These are phyloP conservation scores for Epichloe sp. DNA, from an alignment of 2,329 filamentous ascomycete species.

Conservation along the genomic window DNA sequence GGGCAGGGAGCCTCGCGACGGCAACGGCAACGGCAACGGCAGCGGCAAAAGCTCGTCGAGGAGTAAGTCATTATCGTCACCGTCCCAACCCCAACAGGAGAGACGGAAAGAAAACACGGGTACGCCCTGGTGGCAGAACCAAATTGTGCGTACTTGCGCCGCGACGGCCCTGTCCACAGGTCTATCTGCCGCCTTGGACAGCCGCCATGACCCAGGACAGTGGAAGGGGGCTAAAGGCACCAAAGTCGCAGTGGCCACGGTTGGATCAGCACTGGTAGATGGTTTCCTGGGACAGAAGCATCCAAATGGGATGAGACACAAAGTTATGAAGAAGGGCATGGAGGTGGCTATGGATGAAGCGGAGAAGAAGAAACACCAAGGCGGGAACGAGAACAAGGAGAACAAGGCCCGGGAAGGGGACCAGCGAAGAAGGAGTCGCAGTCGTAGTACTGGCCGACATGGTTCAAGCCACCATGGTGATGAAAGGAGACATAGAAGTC, in stretches of 20 bases:
- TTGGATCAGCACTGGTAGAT: constrained; percentile 35
- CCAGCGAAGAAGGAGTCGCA: background rate
- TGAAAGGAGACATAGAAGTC: background rate
- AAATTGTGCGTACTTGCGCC: constrained; percentile 26
- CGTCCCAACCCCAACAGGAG: background rate
- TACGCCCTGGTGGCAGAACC: constrained; percentile 23
- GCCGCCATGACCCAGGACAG: constrained; percentile 29
- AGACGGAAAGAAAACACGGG: background rate
- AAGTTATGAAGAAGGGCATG: constrained; percentile 4
- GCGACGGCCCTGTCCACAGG: constrained; percentile 34
- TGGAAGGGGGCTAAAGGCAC: constrained; percentile 37
- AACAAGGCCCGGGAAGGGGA: background rate
- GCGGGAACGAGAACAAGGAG: constrained; percentile 1
- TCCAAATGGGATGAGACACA: constrained; percentile 11
- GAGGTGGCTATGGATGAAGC: constrained; percentile 6
- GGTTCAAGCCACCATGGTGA: background rate
- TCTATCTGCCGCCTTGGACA: constrained; percentile 32
- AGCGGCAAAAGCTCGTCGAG: background rate
- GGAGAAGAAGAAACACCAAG: constrained; percentile 5
- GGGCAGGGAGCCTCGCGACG: background rate
- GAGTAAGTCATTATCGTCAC: background rate
- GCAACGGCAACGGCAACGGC: background rate
- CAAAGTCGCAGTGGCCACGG: constrained; percentile 33
- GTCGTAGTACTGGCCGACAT: background rate
- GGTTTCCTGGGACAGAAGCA: constrained; percentile 28